phyloP scores from a whole-genome alignment of 176 grass and related monocot species.

The Alopecurus myosuroides region DNA sequence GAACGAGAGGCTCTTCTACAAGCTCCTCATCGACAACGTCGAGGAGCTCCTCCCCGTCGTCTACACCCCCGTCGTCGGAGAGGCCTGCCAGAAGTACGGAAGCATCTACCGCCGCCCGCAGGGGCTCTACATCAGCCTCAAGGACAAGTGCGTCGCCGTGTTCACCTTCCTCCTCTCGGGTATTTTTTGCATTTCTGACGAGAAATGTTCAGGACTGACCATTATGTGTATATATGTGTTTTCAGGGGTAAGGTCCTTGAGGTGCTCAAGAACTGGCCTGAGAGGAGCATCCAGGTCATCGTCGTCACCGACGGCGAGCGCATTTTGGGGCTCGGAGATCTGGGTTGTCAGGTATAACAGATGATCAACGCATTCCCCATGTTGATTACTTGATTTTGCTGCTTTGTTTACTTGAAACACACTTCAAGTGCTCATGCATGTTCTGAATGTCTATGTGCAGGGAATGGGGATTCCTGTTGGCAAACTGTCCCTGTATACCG shows the following conservation, averaged over 20 bases:
- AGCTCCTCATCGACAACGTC: constrained; percentile 91
- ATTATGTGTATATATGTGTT: background rate
- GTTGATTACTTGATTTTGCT: background rate
- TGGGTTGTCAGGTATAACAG: constrained; percentile 66
- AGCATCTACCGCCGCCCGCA: constrained; percentile 73
- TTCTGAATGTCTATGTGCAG: constrained; percentile 25
- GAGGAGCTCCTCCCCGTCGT: constrained; percentile 95
- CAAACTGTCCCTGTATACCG: constrained; percentile 93
- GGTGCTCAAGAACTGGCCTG: constrained; percentile 96
- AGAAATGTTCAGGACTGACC: background rate
- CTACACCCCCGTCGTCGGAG: constrained; percentile 88
- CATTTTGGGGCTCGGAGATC: constrained; percentile 84
- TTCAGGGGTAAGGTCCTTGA: constrained; percentile 90
- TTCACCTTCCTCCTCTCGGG: too few species aligned
- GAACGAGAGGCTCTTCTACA: constrained; percentile 96
- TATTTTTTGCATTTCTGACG: background rate
- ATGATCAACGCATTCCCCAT: background rate
- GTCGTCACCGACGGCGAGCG: constrained; percentile 94
- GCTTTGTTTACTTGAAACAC: background rate
- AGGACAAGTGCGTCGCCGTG: constrained; percentile 62
- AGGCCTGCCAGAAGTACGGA: constrained; percentile 99
- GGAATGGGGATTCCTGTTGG: constrained; percentile 98
- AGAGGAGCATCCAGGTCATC: constrained; percentile 86
- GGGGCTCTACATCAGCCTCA: constrained; percentile 93
- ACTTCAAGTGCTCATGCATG: background rate